Percentiles rank a stretch among this genome's conserved stretches.
These are phyloP conservation scores for Boletus subparvulus DNA, from an alignment of 768 basidiomycete genomes.

Conservation along the genomic window DNA sequence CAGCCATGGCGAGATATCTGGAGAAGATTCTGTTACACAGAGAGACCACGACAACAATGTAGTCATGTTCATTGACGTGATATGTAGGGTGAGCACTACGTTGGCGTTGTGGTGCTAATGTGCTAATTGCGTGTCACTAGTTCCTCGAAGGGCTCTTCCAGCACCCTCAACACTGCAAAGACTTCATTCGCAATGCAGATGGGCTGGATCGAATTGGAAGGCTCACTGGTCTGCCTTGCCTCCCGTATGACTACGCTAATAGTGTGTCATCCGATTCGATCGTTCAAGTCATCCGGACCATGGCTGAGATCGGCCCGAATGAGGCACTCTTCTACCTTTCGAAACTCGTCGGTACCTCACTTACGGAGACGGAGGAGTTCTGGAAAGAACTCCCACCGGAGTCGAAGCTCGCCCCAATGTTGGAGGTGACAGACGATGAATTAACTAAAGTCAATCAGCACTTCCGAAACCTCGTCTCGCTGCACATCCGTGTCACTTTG, in stretches of 20 bases:
- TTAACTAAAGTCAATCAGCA: constrained; percentile 51
- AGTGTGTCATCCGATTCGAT: constrained; percentile 84
- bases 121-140: constrained; percentile 37
- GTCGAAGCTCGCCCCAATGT: constrained; percentile 63
- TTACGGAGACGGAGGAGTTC: constrained; percentile 67
- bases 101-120: neutral
- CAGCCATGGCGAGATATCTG: constrained; percentile 12
- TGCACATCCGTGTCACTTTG: constrained; percentile 78
- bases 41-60: constrained; percentile 73
- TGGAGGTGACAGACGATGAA: constrained; percentile 54
- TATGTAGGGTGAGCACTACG: constrained; percentile 62
- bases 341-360: constrained; percentile 64
- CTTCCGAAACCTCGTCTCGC: constrained; percentile 71
- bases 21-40: constrained; percentile 35
- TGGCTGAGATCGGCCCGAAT: constrained; percentile 82
- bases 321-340: constrained; percentile 73
- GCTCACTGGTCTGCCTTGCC: constrained; percentile 78
- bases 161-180: constrained; percentile 83
- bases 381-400: constrained; percentile 56
- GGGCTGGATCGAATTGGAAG: constrained; percentile 73
- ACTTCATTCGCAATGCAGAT: constrained; percentile 77
- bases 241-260: constrained; percentile 86
- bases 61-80: constrained; percentile 75
- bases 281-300: constrained; percentile 83
- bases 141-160: constrained; percentile 95